These are phyloP conservation scores for Apiospora malaysiana DNA, from an alignment of 2,329 filamentous ascomycete genomes.

Conservation along the genomic window DNA sequence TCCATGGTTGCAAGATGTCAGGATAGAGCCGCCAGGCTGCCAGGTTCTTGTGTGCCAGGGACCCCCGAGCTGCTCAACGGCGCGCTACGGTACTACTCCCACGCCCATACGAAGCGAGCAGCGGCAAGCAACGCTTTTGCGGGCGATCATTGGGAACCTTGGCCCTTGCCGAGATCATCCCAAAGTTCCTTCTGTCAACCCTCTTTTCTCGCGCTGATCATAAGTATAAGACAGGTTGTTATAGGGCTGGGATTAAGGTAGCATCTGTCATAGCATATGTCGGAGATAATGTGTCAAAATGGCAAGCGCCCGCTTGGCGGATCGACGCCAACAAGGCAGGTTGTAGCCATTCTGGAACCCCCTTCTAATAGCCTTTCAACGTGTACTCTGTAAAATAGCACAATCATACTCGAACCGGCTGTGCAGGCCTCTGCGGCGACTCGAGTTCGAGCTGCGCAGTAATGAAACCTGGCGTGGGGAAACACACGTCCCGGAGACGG, in stretches of 20 bases:
- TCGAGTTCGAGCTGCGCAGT: conserved; percentile 1
- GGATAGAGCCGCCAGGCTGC: not conserved
- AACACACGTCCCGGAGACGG: not conserved
- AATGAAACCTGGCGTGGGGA: not conserved
- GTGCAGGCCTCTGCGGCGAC: not conserved
- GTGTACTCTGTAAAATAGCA: not conserved
- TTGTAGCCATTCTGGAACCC: conserved; percentile 5
- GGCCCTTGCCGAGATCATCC: conserved; percentile 1
- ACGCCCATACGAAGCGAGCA: not conserved
- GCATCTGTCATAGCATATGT: not conserved
- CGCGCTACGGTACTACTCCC: not conserved
- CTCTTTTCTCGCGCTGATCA: conserved; percentile 13
- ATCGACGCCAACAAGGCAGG: conserved; percentile 8
- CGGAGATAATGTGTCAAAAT: conserved; percentile 18
- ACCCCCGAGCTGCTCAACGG: not conserved
- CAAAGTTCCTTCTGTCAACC: not conserved
- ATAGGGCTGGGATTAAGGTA: conserved; percentile 4
- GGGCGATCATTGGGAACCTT: conserved; percentile 9
- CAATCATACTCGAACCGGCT: not conserved
- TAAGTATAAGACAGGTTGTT: conserved; percentile 1
- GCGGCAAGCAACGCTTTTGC: conserved; percentile 2
- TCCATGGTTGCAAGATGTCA: conserved; percentile 7
- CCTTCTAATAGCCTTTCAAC: not conserved
- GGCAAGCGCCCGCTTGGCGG: conserved; percentile 15
- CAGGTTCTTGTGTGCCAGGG: too few species aligned